These are phyloP conservation scores for Backusella psychrophila DNA, from an alignment of 192 early-diverging fungal species.

Conservation along the genomic window DNA sequence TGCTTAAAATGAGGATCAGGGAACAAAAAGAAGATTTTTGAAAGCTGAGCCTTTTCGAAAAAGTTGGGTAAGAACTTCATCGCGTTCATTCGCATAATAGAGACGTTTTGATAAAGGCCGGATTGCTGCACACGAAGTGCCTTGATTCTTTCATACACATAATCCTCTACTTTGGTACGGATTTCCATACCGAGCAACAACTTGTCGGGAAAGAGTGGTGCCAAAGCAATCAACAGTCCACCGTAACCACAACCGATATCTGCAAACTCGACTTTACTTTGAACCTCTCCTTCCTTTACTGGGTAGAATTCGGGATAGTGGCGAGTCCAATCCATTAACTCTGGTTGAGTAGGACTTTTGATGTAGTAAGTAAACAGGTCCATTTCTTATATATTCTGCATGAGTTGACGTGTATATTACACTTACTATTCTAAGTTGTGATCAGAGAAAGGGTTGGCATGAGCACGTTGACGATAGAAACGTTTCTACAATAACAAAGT, in stretches of 20 bases:
- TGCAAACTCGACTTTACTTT: constrained; percentile 85
- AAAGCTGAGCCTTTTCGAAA: constrained; percentile 90
- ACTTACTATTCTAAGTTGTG: constrained; percentile 88
- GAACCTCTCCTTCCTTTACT: constrained; percentile 33
- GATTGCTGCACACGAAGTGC: constrained; percentile 75
- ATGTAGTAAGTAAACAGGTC: background rate
- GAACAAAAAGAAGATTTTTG: constrained; percentile 97
- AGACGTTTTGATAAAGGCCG: constrained; percentile 92
- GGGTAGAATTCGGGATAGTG: constrained; percentile 76
- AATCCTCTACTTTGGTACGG: constrained; percentile 91
- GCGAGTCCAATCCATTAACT: constrained; percentile 85
- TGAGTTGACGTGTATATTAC: background rate
- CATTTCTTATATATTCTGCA: background rate
- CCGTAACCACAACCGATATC: constrained; percentile 99
- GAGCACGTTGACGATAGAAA: constrained; percentile 85
- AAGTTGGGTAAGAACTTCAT: constrained; percentile 99
- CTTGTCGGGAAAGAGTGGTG: constrained; percentile 88
- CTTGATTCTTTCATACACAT: constrained; percentile 85
- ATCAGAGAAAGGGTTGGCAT: constrained; percentile 97
- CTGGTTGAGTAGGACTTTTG: constrained; percentile 70
- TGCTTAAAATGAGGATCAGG: constrained; percentile 99
- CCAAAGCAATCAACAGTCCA: constrained; percentile 82
- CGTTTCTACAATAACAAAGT: constrained; percentile 63
- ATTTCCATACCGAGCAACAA: constrained; percentile 99
- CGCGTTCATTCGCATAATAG: constrained; percentile 97